Percentiles rank a stretch among this genome's conserved stretches.
phyloP scores from a whole-genome alignment of 495 filamentous ascomycete species.

The Aspergillus cavernicola region DNA sequence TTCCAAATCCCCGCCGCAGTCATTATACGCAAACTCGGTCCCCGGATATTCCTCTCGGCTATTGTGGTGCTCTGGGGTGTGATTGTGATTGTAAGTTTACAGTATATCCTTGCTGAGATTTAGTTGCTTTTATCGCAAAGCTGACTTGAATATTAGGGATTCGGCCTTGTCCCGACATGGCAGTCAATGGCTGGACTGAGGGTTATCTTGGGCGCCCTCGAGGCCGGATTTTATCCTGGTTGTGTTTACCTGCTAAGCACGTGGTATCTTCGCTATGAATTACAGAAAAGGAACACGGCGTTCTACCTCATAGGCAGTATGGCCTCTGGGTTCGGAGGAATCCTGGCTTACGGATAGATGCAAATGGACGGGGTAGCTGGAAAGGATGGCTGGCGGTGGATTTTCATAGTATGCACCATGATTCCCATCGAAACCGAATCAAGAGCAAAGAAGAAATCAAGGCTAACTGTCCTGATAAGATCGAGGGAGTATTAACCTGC shows the following conservation, averaged over 20 bases:
- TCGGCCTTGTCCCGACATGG: conserved; percentile 24
- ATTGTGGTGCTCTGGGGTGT: conserved; percentile 1
- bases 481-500: background rate
- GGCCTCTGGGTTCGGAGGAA: background rate
- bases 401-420: background rate
- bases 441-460: background rate
- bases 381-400: background rate
- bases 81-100: background rate
- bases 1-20: background rate
- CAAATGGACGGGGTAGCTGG: background rate
- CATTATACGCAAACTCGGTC: background rate
- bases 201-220: conserved; percentile 50
- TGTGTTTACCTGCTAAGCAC: conserved; percentile 49
- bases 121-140: background rate
- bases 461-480: background rate
- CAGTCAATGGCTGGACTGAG: conserved; percentile 42
- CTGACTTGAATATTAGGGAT: background rate
- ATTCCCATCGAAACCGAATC: background rate
- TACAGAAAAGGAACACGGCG: background rate
- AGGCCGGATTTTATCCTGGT: conserved; percentile 52
- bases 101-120: too few relatives aligned
- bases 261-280: conserved; percentile 49
- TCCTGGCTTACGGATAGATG: background rate
- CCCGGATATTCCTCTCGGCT: background rate
- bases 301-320: background rate